Base-by-base conservation (phyloP, 2,329 filamentous ascomycete genomes). In the Ceratocystis lukuohia region DNA sequence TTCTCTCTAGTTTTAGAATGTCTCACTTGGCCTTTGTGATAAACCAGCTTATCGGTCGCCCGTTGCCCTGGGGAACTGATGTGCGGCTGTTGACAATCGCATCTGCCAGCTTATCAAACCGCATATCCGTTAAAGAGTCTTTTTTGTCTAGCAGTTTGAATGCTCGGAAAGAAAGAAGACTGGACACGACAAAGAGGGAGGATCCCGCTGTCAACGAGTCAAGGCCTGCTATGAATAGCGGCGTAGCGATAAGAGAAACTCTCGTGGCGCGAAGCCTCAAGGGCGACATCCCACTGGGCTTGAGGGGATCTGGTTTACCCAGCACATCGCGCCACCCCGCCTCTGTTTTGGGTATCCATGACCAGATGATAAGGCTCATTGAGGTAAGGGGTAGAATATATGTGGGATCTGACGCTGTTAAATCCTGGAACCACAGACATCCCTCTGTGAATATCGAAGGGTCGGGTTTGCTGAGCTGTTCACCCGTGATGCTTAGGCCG, bases 361-460 rank as follows among this genome's bases (percentile, higher is more conserved):
- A 66, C 41, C 50, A 66, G 30, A 64, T 46, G 15, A 68, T 66
- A 5, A 68, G 44, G 3, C 57, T 12, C 15, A 64, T 62, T 20
- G 67, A 66, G 8, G 50, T 41, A 15, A 66, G 30, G 2, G 83
- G 81, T 0, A 84, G 76, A 33, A 78, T 72, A 66, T 77, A 75
- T 66, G 78, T 79, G 0, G 83, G 81, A 68, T 85, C 83, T 41
- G 79, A 74, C 37, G 71, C 77, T 5, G 78, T 79, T 28, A 85
- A 76, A 69, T 85, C 79, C 1, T 77, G 74, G 70, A 84, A 83
- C 82, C 82, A 84, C 17, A 84, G 74, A 50, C 76, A 77, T 30
- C 82, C 82, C 4, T 80, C 82, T 0, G 78, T 75, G 0, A 75
- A 71, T n/a, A 85, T 70, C 0, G 76, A 75, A 2, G 76, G 72